Percentiles rank a stretch among this genome's conserved stretches.
phyloP scores from a whole-genome alignment of 164 flowering plant species.

The Berberis vulgaris region DNA sequence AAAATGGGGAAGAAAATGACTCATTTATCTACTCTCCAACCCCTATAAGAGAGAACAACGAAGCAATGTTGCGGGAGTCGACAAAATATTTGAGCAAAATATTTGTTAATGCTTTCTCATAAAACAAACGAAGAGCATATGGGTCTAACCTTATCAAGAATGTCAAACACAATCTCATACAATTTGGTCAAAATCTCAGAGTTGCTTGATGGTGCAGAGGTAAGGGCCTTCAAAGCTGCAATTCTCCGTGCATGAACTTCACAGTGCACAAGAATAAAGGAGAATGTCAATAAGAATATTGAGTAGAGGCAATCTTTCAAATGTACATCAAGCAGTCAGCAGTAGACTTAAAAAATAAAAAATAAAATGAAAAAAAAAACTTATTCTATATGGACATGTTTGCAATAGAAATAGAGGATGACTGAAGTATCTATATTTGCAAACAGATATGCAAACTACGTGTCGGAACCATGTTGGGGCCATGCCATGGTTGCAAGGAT shows the following conservation, averaged over 20 bases:
- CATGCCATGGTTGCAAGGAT: too few relatives aligned
- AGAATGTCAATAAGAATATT: neutral
- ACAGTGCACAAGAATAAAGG: slow-evolving; percentile 13
- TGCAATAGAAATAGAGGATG: too few relatives aligned
- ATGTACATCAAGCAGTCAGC: too few relatives aligned
- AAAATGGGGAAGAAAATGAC: neutral
- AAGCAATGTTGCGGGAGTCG: neutral
- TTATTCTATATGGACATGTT: too few relatives aligned
- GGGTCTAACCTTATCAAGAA: slow-evolving; percentile 78
- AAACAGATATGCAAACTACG: too few relatives aligned
- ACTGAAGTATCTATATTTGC: too few relatives aligned
- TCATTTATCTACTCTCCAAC: neutral
- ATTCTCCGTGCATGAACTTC: slow-evolving; percentile 93
- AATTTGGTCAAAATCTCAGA: slow-evolving; percentile 63
- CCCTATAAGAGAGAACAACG: neutral
- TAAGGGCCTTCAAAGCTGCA: slow-evolving; percentile 96
- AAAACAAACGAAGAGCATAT: neutral
- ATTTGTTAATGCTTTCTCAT: neutral
- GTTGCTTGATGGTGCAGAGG: slow-evolving; percentile 81
- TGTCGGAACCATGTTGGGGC: too few relatives aligned
- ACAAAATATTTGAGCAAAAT: neutral
- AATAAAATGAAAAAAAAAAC: too few relatives aligned
- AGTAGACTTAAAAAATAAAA: too few relatives aligned
- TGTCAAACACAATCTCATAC: slow-evolving; percentile 90
- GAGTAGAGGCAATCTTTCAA: neutral